Base-by-base conservation (phyloP, 2,329 filamentous ascomycete genomes). In the Raffaelea ambrosiae region DNA sequence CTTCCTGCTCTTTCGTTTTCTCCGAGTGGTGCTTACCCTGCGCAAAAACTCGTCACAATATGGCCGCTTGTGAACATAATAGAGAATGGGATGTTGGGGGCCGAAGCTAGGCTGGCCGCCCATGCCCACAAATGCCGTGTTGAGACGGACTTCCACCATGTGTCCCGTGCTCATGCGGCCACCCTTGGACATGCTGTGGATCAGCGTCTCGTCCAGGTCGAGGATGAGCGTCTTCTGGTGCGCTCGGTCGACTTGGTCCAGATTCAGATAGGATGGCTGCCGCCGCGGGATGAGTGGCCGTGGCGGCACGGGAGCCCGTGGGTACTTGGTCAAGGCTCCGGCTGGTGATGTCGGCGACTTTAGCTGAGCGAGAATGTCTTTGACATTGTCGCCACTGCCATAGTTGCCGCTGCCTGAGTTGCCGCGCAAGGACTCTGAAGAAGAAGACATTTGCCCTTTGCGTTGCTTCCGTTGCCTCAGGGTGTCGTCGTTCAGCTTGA, bases 61-160 rank as follows among this genome's bases (percentile, higher is more conserved):
- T 33, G 93, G 93, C 54, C 93, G 84, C 68, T 98, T 97, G 70
- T 98, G 93, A 45, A 98, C 93, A 72, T 96, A 98, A 71, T 98
- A 98, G 52, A 98, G 69, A 56, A 98, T 97, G 1, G 93, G 93
- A 62, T 98, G 90, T 61, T 95, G 91, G 38, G 89, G 88, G 8
- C 86, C 88, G 22, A 87, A 69, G 20, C 74, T 76, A 19, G 80
- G 72, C 55, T 82, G 77, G 22, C 84, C 82, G 29, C 79, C 81
- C 43, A 79, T 77, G 47, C 80, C 83, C 40, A 88, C 77, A 48
- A 80, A 69, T 52, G 81, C 82, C 49, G 83, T 83, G 62, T 86
- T 87, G 51, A 95, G 76, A 58, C 89, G 89, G 54, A 98, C 93
- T 69, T 98, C 93, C 46, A 98, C 90, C 93, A 98, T 98, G 67